Conservation (phyloP, 225 moss, liverwort and hornwort genomes). For the Climacium dendroides region DNA sequence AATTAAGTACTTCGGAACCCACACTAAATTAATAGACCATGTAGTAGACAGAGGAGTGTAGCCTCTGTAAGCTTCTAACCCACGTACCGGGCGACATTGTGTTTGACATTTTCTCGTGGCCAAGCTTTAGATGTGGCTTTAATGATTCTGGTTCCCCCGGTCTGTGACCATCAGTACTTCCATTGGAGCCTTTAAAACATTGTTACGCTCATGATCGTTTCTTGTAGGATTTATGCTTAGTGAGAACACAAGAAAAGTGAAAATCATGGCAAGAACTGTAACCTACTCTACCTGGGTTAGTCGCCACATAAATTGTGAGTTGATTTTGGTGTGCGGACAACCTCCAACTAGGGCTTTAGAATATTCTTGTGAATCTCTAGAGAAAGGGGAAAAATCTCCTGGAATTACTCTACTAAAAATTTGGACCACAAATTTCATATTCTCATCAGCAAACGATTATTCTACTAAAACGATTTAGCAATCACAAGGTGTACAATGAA, state of each 20-base stretch:
- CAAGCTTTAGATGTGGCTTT: background rate
- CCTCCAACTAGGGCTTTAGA: background rate
- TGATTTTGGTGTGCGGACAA: no score
- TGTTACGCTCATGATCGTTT: no score
- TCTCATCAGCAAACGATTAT: no score
- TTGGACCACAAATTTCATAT: no score
- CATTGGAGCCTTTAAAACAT: background rate
- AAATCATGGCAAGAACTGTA: background rate
- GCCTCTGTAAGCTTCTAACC: background rate
- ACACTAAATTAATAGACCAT: no score
- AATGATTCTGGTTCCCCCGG: background rate
- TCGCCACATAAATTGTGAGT: background rate
- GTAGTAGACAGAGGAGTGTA: background rate
- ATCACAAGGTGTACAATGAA: background rate
- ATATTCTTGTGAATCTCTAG: background rate
- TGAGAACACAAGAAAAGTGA: no score
- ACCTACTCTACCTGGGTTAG: background rate
- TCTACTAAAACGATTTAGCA: background rate
- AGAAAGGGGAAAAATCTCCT: background rate
- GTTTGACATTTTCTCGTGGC: background rate
- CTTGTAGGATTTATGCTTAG: background rate
- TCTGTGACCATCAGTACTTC: background rate
- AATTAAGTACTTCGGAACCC: no score
- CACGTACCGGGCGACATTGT: background rate
- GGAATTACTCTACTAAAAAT: background rate